These are phyloP conservation scores for Fusarium ramigenum DNA, from an alignment of 2,329 filamentous ascomycete genomes.

Conservation along the genomic window DNA sequence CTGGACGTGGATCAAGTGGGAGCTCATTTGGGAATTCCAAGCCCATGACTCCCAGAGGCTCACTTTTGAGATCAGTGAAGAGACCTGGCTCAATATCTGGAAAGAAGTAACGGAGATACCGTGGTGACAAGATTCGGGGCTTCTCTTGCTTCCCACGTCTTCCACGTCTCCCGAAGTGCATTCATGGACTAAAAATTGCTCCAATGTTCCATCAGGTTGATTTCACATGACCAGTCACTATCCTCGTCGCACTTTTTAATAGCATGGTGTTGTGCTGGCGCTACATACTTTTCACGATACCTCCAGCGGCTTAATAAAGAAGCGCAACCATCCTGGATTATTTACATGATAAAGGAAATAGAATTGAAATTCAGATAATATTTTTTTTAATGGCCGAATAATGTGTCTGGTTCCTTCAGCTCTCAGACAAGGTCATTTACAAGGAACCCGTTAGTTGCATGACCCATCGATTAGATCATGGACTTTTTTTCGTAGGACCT, in stretches of 20 bases:
- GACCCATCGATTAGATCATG: conserved; percentile 40
- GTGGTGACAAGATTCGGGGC: neutral
- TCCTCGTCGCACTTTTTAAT: neutral
- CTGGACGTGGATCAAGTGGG: conserved; percentile 47
- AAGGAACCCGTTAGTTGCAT: conserved; percentile 47
- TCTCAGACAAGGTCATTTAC: neutral
- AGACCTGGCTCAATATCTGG: conserved; percentile 38
- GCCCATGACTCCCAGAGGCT: conserved; percentile 51
- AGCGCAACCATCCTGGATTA: neutral
- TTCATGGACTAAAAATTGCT: neutral
- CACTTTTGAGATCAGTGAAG: conserved; percentile 49
- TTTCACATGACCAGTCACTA: neutral
- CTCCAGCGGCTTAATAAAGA: neutral
- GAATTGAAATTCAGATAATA: neutral
- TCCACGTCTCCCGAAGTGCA: neutral
- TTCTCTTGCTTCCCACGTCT: neutral
- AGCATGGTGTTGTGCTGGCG: conserved; percentile 3
- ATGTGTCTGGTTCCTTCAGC: neutral
- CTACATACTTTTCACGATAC: neutral
- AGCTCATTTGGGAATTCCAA: conserved; percentile 50
- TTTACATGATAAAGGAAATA: neutral
- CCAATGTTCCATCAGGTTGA: neutral
- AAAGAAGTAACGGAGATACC: conserved; percentile 2
- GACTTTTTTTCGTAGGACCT: conserved; percentile 33
- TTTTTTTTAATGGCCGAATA: too few species aligned